phyloP scores from a whole-genome alignment of 2,329 filamentous ascomycete genomes.

The Arthroderma uncinatum region DNA sequence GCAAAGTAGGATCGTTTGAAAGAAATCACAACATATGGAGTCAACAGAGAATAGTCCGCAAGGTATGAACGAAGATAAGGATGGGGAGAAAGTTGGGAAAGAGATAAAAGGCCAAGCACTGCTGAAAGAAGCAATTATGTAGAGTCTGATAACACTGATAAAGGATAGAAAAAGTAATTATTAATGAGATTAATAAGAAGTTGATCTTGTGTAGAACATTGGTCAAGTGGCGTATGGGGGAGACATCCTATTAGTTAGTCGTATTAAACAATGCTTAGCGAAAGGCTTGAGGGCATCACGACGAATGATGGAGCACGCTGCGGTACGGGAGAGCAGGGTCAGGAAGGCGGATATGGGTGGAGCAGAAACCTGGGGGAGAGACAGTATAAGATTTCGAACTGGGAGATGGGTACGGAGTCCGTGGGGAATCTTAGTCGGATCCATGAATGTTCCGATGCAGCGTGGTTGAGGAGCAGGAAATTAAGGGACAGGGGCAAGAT shows the following conservation, averaged over 20 bases:
- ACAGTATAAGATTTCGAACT: neutral
- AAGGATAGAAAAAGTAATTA: conserved; percentile 1
- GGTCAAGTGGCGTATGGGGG: neutral
- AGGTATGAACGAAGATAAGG: neutral
- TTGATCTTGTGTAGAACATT: neutral
- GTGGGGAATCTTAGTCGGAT: no score
- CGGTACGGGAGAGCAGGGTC: conserved; percentile 2
- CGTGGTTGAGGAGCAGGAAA: no score
- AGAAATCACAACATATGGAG: neutral
- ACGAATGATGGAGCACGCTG: neutral
- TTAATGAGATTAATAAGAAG: neutral
- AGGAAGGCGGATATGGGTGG: neutral
- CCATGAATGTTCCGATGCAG: no score
- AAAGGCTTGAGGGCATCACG: conserved; percentile 1
- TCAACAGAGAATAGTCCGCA: neutral
- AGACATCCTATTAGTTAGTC: neutral
- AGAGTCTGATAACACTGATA: neutral
- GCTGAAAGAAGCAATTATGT: neutral
- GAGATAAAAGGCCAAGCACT: neutral
- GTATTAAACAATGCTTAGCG: neutral
- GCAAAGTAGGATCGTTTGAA: neutral
- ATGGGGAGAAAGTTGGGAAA: neutral
- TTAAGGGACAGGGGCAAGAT: no score
- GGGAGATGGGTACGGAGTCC: no score
- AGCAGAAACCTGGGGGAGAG: neutral